Evolutionary conservation across 257 asterid species (phyloP).

Genomic region (Scutellaria baicalensis): DNA sequence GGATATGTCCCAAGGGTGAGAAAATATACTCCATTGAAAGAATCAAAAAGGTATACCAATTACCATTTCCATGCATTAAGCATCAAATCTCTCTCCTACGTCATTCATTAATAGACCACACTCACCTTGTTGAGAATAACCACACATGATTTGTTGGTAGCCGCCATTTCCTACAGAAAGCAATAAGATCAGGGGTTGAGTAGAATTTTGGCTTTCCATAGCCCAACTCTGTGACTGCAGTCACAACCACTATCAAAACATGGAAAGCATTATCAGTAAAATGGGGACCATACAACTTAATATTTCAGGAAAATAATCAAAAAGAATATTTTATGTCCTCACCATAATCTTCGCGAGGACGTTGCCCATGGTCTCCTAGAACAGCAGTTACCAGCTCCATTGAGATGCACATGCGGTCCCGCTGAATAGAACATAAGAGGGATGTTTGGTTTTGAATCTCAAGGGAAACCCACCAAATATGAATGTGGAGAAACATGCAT

Average conservation of each 20-base stretch:
- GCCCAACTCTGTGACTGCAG: conserved; percentile 93
- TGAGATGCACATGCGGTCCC: conserved; percentile 73
- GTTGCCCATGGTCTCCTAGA: conserved; percentile 96
- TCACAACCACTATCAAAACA: conserved; percentile 71
- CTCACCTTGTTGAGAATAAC: conserved; percentile 92
- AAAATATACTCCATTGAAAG: neutral
- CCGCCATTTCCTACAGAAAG: conserved; percentile 89
- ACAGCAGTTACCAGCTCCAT: conserved; percentile 99
- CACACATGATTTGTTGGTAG: conserved; percentile 92
- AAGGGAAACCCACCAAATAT: conserved; percentile 1
- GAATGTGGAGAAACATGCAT: neutral
- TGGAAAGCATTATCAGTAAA: conserved; percentile 19
- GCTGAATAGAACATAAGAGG: conserved; percentile 33
- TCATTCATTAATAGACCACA: conserved; percentile 2
- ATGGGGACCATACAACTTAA: neutral
- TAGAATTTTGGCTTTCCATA: conserved; percentile 88
- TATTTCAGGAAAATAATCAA: neutral
- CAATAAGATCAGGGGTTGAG: conserved; percentile 83
- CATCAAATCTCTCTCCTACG: neutral
- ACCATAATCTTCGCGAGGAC: conserved; percentile 96
- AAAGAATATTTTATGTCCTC: conserved; percentile 4
- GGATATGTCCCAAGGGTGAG: neutral
- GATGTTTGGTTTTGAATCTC: conserved; percentile 6
- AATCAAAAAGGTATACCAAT: neutral
- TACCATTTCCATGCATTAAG: neutral